Base-by-base conservation (phyloP, 2,329 filamentous ascomycete genomes). In the Aureobasidium sp. region DNA sequence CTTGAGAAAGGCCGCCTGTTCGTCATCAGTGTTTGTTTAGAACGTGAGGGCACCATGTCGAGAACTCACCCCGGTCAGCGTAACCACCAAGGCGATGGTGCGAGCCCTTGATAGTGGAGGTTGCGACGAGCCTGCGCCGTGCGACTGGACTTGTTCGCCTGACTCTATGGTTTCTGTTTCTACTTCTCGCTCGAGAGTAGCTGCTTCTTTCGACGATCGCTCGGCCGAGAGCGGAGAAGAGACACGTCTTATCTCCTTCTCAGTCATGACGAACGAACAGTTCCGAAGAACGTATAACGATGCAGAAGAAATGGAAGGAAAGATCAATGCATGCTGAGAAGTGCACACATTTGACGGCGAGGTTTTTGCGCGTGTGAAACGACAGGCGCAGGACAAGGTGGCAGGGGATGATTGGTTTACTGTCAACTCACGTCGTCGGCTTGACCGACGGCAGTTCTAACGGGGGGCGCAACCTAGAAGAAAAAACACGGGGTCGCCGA, bases 1-100 rank as follows among this genome's bases (percentile, higher is more conserved):
- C n/a, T 70, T 50, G n/a, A 38, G n/a, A 27, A 45, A 51, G 9
- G 47, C 47, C 6, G 19, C 65, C 11, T 63, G 62, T 63, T 31
- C 27, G 9, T 4, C 9, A 29, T 33, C 23, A 43, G 23, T 4
- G 37, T 43, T n/a, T 11, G 27, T 9, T 29, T 15, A 7, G 38
- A 9, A 25, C 8, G 10, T 23, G 15, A 13, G 2, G 2, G 1
- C 21, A 33, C 2, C 9, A 51, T 29, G 21, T 51, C 23, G 33
- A 37, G 40, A 57, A 68, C 67, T 15, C 19, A 5, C 69, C 21
- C 69, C 67, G 2, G 68, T 69, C 31, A 71, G 61, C 0, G 66
- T 69, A 23, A 67, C 49, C 7, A 71, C 69, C 11, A 71, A 61
- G 3, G 65, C 64, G 15, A 71, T 67, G 0, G 69, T 65, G 23